Base-by-base conservation (phyloP, 192 early-diverging fungal genomes). In the Endogone sp. region DNA sequence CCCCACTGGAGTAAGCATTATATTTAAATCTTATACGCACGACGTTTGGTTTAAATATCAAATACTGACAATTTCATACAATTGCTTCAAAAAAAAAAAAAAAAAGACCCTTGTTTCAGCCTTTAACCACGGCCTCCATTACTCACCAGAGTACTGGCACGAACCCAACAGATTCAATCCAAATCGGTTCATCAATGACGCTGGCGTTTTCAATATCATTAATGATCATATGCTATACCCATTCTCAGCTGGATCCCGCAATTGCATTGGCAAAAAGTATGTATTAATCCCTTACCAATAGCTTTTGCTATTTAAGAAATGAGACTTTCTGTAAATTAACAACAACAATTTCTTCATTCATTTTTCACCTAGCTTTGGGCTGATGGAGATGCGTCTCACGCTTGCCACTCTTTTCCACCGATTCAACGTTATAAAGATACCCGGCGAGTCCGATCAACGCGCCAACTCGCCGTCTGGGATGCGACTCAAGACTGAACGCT, bases 231-330 rank as follows among this genome's bases (percentile, higher is more conserved):
- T 77, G 3, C 81, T 81, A 64, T 79, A 75, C 74, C 82, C 82
- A 26, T 84, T 84, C 73, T 82, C 71, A 68, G 68, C 26, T 70
- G 65, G 76, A 24, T 74, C 81, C 8, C 60, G 86, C 13, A 76
- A 78, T 59, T 87, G 86, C 60, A 75, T 87, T n/a, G 86, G 84
- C 8, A 75, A 81, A 49, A 80, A 81, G 29, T 78, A 84, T 64
- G 80, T 49, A 49, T 49, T 16, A 11, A 49, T 49, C 37, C 37
- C 37, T 44, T 44, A 4, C 4, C 37, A 44, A 4, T 13, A 4
- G 9, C 37, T 16, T 16, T 11, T 16, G 37, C 37, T 49, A n/a
- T n/a, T n/a, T n/a, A n/a, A n/a, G n/a, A n/a, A n/a, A n/a, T n/a
- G n/a, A n/a, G n/a, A n/a, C n/a, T n/a, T n/a, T n/a, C n/a, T n/a